These are phyloP conservation scores for Fusarium sp. DNA, from an alignment of 2,329 filamentous ascomycete species.

Conservation along the genomic window DNA sequence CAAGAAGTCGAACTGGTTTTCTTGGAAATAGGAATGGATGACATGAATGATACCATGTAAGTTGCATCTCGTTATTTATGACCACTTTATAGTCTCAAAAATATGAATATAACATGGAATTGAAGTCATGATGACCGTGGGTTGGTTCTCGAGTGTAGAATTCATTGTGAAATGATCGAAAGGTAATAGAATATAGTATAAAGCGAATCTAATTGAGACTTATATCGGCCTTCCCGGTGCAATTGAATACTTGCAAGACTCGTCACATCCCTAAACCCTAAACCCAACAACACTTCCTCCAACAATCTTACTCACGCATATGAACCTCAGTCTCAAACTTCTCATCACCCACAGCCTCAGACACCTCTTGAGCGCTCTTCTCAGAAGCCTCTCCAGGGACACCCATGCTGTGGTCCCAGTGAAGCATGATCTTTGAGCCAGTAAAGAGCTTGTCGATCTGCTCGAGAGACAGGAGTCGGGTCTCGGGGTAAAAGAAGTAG, in stretches of 20 bases:
- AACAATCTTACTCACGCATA: slow-evolving; percentile 12
- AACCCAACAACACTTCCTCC: background rate
- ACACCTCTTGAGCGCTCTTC: slow-evolving; percentile 11
- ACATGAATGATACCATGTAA: background rate
- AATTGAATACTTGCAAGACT: background rate
- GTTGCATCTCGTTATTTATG: background rate
- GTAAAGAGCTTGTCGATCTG: slow-evolving; percentile 62
- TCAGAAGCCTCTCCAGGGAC: slow-evolving; percentile 47
- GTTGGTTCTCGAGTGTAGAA: no score
- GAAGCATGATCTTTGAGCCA: slow-evolving; percentile 50
- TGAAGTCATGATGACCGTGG: background rate
- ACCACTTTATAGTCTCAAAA: background rate
- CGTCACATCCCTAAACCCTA: background rate
- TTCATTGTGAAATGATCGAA: no score
- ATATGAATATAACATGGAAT: no score
- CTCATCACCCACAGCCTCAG: slow-evolving; percentile 12
- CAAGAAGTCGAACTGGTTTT: slow-evolving; percentile 43
- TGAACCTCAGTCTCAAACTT: slow-evolving; percentile 34
- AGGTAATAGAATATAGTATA: no score
- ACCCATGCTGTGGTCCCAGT: slow-evolving; percentile 54
- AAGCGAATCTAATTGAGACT: no score
- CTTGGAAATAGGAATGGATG: slow-evolving; percentile 32
- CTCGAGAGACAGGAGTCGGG: slow-evolving; percentile 63
- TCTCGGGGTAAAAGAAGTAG: slow-evolving; percentile 66
- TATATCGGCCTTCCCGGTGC: background rate